Conservation (phyloP, 192 early-diverging fungal genomes). For the Coemansia sp. region DNA sequence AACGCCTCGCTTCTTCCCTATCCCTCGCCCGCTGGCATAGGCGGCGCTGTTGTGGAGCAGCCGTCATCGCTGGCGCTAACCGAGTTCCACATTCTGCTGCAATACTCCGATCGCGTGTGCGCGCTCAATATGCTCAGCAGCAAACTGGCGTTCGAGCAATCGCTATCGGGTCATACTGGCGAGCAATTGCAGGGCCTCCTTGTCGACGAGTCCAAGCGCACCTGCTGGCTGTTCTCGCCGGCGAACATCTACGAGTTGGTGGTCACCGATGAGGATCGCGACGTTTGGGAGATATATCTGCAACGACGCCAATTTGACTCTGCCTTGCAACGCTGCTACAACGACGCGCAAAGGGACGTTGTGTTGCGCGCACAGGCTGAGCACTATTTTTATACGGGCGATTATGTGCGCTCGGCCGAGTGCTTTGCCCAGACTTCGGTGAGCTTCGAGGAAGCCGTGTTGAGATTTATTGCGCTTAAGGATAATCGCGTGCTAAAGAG, state of each 20-base stretch:
- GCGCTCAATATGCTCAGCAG: conserved; percentile 81
- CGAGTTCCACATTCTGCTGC: conserved; percentile 85
- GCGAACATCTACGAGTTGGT: conserved; percentile 85
- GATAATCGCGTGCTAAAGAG: conserved; percentile 74
- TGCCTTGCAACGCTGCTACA: conserved; percentile 75
- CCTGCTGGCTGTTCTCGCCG: conserved; percentile 93
- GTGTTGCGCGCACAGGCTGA: conserved; percentile 87
- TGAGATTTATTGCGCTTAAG: conserved; percentile 73
- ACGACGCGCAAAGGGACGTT: conserved; percentile 71
- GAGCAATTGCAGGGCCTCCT: conserved; percentile 70
- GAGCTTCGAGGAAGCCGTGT: conserved; percentile 88
- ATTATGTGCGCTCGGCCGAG: conserved; percentile 76
- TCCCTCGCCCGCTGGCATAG: conserved; percentile 34
- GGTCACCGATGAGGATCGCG: conserved; percentile 87
- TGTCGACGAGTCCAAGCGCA: conserved; percentile 76
- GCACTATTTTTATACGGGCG: conserved; percentile 73
- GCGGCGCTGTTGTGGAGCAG: conserved; percentile 47
- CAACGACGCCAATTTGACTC: conserved; percentile 78
- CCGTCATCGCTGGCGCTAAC: conserved; percentile 82
- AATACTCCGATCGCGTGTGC: conserved; percentile 76
- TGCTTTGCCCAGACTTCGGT: conserved; percentile 81
- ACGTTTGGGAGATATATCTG: conserved; percentile 93
- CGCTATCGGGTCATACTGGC: conserved; percentile 56
- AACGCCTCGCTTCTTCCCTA: conserved; percentile 85
- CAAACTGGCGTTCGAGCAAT: conserved; percentile 82